Base-by-base conservation (phyloP, 345 rosid species). In the Populus pruinosa region DNA sequence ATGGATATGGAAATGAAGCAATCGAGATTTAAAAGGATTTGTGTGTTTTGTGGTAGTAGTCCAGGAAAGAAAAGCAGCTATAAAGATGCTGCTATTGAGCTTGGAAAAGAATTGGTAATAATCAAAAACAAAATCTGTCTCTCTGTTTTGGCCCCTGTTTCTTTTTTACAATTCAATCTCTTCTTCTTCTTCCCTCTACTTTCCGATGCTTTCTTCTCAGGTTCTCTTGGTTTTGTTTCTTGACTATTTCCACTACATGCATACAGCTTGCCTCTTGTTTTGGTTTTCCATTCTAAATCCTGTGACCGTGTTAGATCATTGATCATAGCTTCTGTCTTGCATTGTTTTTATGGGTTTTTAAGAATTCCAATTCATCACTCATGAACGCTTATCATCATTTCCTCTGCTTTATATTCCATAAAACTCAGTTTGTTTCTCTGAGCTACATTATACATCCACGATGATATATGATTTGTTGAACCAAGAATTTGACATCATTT, bases 1-100 rank as follows among this genome's bases (percentile, higher is more conserved):
- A 56, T 29, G 50, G 78, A 77, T 1, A 74, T 16, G 31, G 84
- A 82, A 39, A 73, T 70, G 64, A 78, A 59, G 53, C 69, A 61
- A 53, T 74, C 84, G 29, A 78, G 75, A 73, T 82, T 82, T 78
- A 82, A 78, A 39, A 78, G 81, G 59, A 59, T 82, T 62, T 82
- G 84, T 64, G 84, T 82, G 6, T 82, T 82, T 14, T 82, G 84
- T 64, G 84, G 84, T 23, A 82, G 84, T 20, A 82, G 84, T 47
- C 81, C 81, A 21, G 84, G 84, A 8, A 82, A 82, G 64, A 82
- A 82, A 53, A 78, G 62, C 27, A 82, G 79, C 55, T 82, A 82
- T 25, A 78, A 82, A 41, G 84, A 82, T 55, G 81, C 84, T 77
- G 84, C 84, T 27, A 43, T 82, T 65, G 81, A 82, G 61, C 84